Percentiles rank a stretch among this genome's conserved stretches.
These are phyloP conservation scores for Hibiscus tridactylites DNA, from an alignment of 345 rosid genomes.

Conservation along the genomic window DNA sequence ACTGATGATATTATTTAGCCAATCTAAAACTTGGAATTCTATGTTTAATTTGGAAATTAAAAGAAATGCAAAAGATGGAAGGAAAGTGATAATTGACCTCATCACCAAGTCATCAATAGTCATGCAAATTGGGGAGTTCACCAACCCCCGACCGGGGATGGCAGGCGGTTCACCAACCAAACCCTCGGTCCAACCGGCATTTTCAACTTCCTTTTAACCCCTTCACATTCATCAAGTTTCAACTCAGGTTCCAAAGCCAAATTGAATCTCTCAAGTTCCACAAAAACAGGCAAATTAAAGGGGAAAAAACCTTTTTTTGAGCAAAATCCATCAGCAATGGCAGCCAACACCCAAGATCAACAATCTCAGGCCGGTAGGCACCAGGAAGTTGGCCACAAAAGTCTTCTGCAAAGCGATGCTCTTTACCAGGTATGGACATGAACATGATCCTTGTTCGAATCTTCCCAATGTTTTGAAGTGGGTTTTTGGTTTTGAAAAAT, in stretches of 20 bases:
- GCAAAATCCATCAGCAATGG: slow-evolving; percentile 26
- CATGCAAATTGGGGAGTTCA: not conserved
- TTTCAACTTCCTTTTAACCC: slow-evolving; percentile 9
- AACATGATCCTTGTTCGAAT: not conserved
- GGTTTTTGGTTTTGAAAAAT: not conserved
- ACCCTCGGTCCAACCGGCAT: slow-evolving; percentile 20
- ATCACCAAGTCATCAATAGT: not conserved
- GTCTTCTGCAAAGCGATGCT: slow-evolving; percentile 85
- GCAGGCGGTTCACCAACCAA: slow-evolving; percentile 15
- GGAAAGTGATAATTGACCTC: not conserved
- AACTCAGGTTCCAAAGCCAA: not conserved
- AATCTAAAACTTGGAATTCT: no score
- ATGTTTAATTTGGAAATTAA: no score
- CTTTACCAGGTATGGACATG: slow-evolving; percentile 76
- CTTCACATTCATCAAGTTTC: not conserved
- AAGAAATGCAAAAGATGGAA: no score
- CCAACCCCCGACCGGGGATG: slow-evolving; percentile 21
- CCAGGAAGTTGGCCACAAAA: slow-evolving; percentile 94
- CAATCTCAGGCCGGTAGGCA: slow-evolving; percentile 54
- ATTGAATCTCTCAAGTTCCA: not conserved
- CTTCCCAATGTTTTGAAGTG: not conserved
- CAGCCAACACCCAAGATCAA: slow-evolving; percentile 44
- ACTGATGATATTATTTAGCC: no score
- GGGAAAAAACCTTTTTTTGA: not conserved
- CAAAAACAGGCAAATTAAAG: not conserved